Conservation (phyloP, 2,329 filamentous ascomycete species). For the Alternaria sp. region DNA sequence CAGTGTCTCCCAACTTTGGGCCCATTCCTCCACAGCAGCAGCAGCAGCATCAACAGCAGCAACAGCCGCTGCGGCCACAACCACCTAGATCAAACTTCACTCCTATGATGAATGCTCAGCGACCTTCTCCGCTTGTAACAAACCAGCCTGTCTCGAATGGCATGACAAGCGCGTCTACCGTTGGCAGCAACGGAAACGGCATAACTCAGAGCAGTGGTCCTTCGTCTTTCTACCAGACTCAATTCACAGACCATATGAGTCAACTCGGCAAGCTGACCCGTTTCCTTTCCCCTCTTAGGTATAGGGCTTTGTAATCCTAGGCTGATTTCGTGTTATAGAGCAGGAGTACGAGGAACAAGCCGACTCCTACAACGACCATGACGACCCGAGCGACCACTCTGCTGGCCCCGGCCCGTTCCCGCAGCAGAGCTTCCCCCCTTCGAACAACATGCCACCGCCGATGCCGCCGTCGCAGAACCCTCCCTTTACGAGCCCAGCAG, state of each 20-base stretch:
- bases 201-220: conserved; percentile 51
- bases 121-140: conserved; percentile 48
- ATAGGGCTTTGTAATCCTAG: conserved; percentile 72
- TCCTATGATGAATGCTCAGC: conserved; percentile 53
- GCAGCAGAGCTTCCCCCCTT: conserved; percentile 60
- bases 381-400: conserved; percentile 71
- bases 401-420: conserved; percentile 73
- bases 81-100: conserved; percentile 58
- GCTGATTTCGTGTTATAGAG: conserved; percentile 77
- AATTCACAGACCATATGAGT: conserved; percentile 93
- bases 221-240: conserved; percentile 77
- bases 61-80: conserved; percentile 53
- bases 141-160: conserved; percentile 49
- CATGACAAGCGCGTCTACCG: conserved; percentile 47
- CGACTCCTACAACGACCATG: conserved; percentile 82
- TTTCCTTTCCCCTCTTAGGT: conserved; percentile 56
- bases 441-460: conserved; percentile 50
- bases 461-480: conserved; percentile 49
- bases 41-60: conserved; percentile 16
- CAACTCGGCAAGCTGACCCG: conserved; percentile 85
- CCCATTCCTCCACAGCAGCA: conserved; percentile 56
- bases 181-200: conserved; percentile 47
- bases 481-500: conserved; percentile 44
- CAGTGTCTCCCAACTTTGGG: conserved; percentile 68
- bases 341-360: conserved; percentile 94